phyloP scores from a whole-genome alignment of 345 rosid genomes.

The Eucalyptus viminalis region DNA sequence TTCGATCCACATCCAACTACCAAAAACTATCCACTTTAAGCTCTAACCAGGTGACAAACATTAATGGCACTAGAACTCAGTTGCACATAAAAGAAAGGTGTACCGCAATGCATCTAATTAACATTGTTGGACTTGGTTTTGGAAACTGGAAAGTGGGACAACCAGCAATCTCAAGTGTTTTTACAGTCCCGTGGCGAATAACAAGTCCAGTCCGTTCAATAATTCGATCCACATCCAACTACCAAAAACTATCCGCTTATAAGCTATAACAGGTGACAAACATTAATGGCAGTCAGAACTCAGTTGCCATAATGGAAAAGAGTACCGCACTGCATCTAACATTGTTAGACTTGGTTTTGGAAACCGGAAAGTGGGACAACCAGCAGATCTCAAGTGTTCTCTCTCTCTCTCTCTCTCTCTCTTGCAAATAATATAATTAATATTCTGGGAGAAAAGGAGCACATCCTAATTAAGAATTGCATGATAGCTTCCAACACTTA shows the following conservation, averaged over 20 bases:
- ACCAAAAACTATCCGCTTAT: background rate
- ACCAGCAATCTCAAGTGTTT: background rate
- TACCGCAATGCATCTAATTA: background rate
- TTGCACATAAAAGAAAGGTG: fast-evolving
- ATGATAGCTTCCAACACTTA: background rate
- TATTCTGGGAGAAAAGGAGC: background rate
- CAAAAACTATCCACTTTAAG: background rate
- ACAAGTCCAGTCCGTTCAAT: too few relatives aligned
- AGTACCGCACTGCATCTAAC: background rate
- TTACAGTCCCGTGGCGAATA: too few relatives aligned
- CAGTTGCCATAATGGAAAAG: fast-evolving
- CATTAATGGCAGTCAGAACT: background rate
- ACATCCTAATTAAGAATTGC: too few relatives aligned
- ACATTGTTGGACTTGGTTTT: background rate
- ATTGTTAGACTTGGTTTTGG: background rate
- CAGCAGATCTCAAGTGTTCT: background rate
- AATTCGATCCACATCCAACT: background rate
- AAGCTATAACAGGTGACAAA: background rate
- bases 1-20: background rate
- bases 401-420: fast-evolving
- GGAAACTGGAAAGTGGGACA: background rate
- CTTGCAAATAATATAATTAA: too few relatives aligned
- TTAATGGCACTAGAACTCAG: background rate
- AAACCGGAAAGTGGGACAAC: background rate
- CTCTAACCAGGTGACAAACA: background rate